Evolutionary conservation across 306 rosid genomes (phyloP).

Genomic region (Cicer judaicum): DNA sequence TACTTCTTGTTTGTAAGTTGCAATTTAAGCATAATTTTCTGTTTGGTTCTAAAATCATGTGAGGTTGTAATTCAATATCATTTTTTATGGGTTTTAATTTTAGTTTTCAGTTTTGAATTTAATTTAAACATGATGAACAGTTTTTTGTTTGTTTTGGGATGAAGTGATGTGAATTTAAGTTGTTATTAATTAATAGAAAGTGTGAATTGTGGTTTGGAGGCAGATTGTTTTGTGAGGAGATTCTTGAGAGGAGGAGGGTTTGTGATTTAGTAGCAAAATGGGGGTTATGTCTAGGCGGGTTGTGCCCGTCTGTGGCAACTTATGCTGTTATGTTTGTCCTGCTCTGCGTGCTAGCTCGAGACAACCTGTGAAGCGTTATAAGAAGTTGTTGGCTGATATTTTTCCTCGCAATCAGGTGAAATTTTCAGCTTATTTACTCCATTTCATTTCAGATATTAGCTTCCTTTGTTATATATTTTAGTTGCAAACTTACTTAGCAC

Average conservation of each 20-base stretch:
- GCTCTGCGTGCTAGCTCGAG: slow-evolving; percentile 89
- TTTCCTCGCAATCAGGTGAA: slow-evolving; percentile 85
- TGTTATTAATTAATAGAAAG: neutral
- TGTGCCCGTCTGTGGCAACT: slow-evolving; percentile 89
- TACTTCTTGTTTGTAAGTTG: slow-evolving; percentile 10
- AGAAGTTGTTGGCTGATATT: slow-evolving; percentile 81
- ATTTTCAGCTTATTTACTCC: slow-evolving; percentile 30
- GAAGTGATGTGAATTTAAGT: slow-evolving; percentile 28
- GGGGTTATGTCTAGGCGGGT: slow-evolving; percentile 99
- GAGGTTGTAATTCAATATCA: slow-evolving; percentile 1
- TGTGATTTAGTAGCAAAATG: slow-evolving; percentile 54
- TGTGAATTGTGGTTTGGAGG: slow-evolving; percentile 8
- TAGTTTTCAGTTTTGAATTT: slow-evolving; percentile 12
- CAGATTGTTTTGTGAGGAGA: slow-evolving; percentile 41
- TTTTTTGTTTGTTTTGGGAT: neutral
- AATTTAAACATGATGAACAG: neutral
- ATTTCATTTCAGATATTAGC: neutral
- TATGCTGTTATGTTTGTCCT: slow-evolving; percentile 83
- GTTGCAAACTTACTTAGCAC: neutral
- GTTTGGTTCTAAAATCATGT: slow-evolving; percentile 1
- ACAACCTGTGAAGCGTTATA: slow-evolving; percentile 94
- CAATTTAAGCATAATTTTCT: neutral
- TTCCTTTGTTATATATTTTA: slow-evolving; percentile 22
- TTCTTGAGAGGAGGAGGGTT: slow-evolving; percentile 44
- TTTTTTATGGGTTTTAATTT: slow-evolving; percentile 30